Evolutionary conservation across 2,329 filamentous ascomycete species (phyloP), one percentile per base, ranked within the genome.

Genomic region (Colletotrichum sp.): DNA sequence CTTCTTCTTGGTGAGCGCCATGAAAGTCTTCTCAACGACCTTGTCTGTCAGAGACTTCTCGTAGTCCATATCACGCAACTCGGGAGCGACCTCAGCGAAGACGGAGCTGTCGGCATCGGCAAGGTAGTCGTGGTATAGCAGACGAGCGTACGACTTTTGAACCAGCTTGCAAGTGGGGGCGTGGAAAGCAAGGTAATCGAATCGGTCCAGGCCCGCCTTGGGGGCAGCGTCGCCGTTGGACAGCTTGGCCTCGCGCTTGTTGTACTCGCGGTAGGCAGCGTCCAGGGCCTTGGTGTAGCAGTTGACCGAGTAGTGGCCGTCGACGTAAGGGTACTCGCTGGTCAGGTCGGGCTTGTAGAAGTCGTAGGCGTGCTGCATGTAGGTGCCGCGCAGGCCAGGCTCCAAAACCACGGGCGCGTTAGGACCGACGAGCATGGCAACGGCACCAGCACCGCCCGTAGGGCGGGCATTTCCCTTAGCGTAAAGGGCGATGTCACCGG

Each of bases 291-390:
- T 91, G 78, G 90, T 94, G 87, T 96, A 96, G 90, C 94, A 96
- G 85, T 88, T 93, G 84, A 96, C 85, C 64, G 94, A 96, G 90
- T 92, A 96, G 85, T 96, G 94, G 76, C 94, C 94, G 81, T 96
- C 94, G 74, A 96, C 94, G 82, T 95, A 93, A 78, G 94, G 94
- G 87, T 96, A 96, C 87, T 96, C 94, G 90, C 93, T 95, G 82
- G 94, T 94, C 79, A 96, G 89, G 85, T 96, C 94, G 81, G 94
- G 94, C 92, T 96, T 96, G 92, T 95, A 96, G 85, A 96, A 96
- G 85, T 96, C 94, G 86, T 96, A 97, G 80, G 93, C 93, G 87
- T 96, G 94, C 85, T 93, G 90, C 92, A 96, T 93, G 89, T 95
- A 95, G 81, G 89, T 93, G 83, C 93, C 94, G 82, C 94, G 93